These are phyloP conservation scores for Lunasporangiospora selenospora DNA, from an alignment of 192 early-diverging fungal species.

Conservation along the genomic window DNA sequence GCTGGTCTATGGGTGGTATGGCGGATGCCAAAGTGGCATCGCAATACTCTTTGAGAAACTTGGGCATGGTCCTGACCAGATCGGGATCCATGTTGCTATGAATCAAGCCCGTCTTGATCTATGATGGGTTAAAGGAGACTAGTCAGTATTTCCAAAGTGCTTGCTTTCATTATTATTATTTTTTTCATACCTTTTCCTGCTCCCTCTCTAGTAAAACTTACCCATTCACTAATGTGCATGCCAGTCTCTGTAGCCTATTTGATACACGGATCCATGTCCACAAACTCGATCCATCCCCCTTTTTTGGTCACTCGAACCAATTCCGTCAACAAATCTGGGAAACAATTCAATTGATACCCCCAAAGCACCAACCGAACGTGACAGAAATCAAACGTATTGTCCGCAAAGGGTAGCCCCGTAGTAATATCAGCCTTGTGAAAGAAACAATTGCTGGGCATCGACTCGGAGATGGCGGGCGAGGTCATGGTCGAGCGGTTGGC, in stretches of 20 bases:
- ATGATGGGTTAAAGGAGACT: not conserved
- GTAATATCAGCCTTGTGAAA: constrained; percentile 49
- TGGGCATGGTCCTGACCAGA: constrained; percentile 28
- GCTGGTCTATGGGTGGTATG: constrained; percentile 1
- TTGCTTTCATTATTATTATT: not conserved
- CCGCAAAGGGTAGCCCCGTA: constrained; percentile 45
- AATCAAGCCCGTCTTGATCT: constrained; percentile 48
- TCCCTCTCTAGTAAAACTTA: no score
- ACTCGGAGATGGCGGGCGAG: constrained; percentile 1
- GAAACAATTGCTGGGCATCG: constrained; percentile 53
- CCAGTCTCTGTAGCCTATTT: constrained; percentile 31
- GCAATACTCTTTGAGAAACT: constrained; percentile 32
- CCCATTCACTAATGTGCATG: constrained; percentile 41
- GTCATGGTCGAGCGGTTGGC: not conserved
- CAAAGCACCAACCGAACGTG: constrained; percentile 35
- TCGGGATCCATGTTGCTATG: constrained; percentile 46
- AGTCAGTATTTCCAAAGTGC: not conserved
- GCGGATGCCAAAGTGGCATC: constrained; percentile 15
- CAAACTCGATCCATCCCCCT: constrained; percentile 48
- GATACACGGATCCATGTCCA: constrained; percentile 45
- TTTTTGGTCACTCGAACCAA: constrained; percentile 44
- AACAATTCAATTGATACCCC: constrained; percentile 35
- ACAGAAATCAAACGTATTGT: constrained; percentile 57
- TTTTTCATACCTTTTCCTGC: no score
- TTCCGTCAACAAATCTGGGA: constrained; percentile 35